These are phyloP conservation scores for Hypoxylon subgilvum DNA, from an alignment of 495 filamentous ascomycete species.

Conservation along the genomic window DNA sequence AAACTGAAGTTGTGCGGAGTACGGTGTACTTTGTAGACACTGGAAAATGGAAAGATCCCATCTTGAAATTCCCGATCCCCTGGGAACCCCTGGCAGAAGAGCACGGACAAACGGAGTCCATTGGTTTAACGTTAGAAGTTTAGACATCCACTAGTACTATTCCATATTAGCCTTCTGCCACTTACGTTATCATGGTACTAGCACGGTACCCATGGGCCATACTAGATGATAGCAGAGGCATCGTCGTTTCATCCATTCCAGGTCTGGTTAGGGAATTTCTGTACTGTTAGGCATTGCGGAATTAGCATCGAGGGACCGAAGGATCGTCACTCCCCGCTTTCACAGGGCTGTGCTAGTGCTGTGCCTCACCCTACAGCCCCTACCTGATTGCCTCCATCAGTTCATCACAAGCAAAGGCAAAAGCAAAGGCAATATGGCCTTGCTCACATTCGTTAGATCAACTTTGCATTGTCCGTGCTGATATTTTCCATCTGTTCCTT, in stretches of 20 bases:
- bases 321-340: slow-evolving; percentile 26
- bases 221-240: too few relatives aligned
- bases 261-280: too few relatives aligned
- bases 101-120: neutral
- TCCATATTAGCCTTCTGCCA: neutral
- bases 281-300: slow-evolving; percentile 1
- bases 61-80: slow-evolving; percentile 10
- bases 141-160: slow-evolving; percentile 9
- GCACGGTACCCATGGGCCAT: too few relatives aligned
- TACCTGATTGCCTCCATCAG: neutral
- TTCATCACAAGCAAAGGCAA: too few relatives aligned
- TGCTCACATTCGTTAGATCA: neutral
- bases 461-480: neutral
- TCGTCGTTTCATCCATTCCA: too few relatives aligned
- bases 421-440: too few relatives aligned
- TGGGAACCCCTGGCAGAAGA: slow-evolving; percentile 13
- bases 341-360: slow-evolving; percentile 30
- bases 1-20: too few relatives aligned
- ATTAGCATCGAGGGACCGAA: slow-evolving; percentile 19
- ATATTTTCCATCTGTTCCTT: neutral
- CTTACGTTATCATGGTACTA: neutral
- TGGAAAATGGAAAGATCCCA: too few relatives aligned
- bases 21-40: too few relatives aligned
- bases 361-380: neutral
- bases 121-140: slow-evolving; percentile 12